Evolutionary conservation across 345 rosid species (phyloP).

Genomic region (Theobroma cacao): DNA sequence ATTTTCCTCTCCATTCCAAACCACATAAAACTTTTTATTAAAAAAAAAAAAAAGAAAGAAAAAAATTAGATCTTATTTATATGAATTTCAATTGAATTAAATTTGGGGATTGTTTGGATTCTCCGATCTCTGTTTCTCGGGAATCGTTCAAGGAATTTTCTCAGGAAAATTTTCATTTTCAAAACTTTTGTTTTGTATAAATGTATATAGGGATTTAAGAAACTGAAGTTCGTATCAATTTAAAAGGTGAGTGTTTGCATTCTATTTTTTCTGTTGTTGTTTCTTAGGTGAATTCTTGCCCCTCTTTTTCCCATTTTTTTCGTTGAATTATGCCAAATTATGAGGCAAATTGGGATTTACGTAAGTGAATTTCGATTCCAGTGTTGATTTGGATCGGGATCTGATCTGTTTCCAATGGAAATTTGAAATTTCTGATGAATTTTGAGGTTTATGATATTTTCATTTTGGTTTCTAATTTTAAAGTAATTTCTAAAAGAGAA

Average conservation of each 20-base stretch:
- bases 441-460: background rate
- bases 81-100: conserved; percentile 12
- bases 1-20: conserved; percentile 18
- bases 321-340: conserved; percentile 12
- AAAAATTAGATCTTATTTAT: background rate
- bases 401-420: conserved; percentile 31
- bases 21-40: conserved; percentile 1
- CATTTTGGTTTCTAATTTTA: background rate
- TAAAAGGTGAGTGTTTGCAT: conserved; percentile 27
- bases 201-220: background rate
- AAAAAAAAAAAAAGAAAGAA: background rate
- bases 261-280: background rate
- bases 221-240: conserved; percentile 11
- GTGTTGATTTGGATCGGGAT: conserved; percentile 29
- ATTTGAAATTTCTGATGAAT: conserved; percentile 11
- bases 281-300: conserved; percentile 2
- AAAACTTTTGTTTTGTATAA: background rate
- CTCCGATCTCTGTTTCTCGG: background rate
- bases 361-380: background rate
- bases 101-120: conserved; percentile 4
- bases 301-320: conserved; percentile 6
- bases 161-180: background rate
- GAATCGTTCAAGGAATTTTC: background rate
- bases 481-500: background rate
- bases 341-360: conserved; percentile 12